A percentile compares a stretch with the other conserved stretches of the same genome.
These are phyloP conservation scores for Solanum pimpinellifolium DNA, from an alignment of 257 asterid genomes.

Conservation along the genomic window DNA sequence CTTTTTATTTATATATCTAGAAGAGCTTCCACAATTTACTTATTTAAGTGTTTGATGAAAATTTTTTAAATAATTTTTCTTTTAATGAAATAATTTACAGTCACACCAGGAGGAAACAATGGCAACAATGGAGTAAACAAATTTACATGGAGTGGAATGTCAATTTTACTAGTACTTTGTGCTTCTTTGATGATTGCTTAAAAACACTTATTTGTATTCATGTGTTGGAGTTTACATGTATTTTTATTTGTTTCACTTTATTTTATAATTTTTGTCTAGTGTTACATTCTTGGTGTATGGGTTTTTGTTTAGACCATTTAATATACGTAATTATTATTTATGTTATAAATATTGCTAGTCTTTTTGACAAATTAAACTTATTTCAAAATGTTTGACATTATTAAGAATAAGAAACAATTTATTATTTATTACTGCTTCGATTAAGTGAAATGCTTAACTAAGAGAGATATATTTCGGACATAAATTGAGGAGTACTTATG, in stretches of 20 bases:
- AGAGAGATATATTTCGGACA: neutral
- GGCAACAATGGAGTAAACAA: slow-evolving; percentile 17
- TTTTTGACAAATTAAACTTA: neutral
- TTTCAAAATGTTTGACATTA: neutral
- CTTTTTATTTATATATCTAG: neutral
- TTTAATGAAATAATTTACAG: neutral
- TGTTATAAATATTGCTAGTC: neutral
- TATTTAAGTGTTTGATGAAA: too few relatives aligned
- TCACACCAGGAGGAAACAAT: neutral
- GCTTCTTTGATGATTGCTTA: slow-evolving; percentile 31
- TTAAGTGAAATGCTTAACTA: neutral
- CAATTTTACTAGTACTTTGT: slow-evolving; percentile 25
- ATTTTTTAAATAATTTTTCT: neutral
- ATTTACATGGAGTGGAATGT: slow-evolving; percentile 31
- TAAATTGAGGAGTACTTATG: fast-evolving
- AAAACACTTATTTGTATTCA: neutral
- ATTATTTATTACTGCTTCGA: neutral
- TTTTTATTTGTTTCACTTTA: neutral
- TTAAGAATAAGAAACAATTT: neutral
- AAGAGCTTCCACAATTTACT: neutral
- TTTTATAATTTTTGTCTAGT: neutral
- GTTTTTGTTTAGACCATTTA: neutral
- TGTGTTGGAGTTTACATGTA: neutral
- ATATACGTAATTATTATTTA: neutral
- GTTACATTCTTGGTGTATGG: neutral